phyloP scores from a whole-genome alignment of 2,329 filamentous ascomycete genomes.

The Fusarium sp. region DNA sequence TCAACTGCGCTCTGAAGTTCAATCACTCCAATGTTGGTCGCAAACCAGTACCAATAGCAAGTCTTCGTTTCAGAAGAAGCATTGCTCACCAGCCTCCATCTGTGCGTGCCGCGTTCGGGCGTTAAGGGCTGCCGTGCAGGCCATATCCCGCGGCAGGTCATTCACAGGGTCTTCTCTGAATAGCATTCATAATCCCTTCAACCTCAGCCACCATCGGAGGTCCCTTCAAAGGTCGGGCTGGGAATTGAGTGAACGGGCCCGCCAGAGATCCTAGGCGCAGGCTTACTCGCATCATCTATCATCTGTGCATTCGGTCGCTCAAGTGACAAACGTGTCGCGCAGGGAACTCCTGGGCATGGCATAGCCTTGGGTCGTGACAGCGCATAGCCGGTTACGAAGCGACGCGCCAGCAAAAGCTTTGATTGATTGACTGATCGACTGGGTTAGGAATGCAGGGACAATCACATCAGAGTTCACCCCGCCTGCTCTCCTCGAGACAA shows the following conservation, averaged over 20 bases:
- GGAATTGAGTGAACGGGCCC: constrained; percentile 38
- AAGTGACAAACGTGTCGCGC: constrained; percentile 39
- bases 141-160: constrained; percentile 14
- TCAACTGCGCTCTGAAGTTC: not conserved
- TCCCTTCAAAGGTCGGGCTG: constrained; percentile 22
- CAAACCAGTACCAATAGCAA: not conserved
- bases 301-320: constrained; percentile 40
- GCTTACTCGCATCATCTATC: constrained; percentile 35
- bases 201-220: constrained; percentile 30
- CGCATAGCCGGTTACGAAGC: constrained; percentile 34
- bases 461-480: constrained; percentile 34
- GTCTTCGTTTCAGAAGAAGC: constrained; percentile 4
- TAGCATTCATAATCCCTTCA: constrained; percentile 30
- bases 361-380: constrained; percentile 26
- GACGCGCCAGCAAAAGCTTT: constrained; percentile 31
- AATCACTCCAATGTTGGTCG: not conserved
- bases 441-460: constrained; percentile 29
- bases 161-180: constrained; percentile 18
- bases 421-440: constrained; percentile 10
- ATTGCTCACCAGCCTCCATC: constrained; percentile 15
- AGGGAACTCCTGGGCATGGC: constrained; percentile 39
- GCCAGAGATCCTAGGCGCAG: constrained; percentile 30
- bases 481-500: constrained; percentile 21
- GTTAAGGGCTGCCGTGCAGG: constrained; percentile 15
- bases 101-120: constrained; percentile 26